Base-by-base conservation (phyloP, 1,284 basidiomycete genomes). In the Ganoderma multipileum region DNA sequence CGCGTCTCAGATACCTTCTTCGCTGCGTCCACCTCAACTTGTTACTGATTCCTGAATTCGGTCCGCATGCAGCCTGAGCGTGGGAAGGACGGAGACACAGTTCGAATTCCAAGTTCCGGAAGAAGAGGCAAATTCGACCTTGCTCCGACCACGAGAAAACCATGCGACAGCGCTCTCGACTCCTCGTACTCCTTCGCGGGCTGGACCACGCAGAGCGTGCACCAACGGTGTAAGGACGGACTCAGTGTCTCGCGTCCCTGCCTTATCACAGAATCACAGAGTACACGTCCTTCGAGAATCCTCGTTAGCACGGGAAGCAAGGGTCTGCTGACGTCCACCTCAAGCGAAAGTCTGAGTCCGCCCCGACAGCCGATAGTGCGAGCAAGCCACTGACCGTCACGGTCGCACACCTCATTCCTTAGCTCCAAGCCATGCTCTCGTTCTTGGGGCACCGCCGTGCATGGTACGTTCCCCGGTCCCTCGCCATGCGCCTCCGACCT, bases 361-460 rank as follows among this genome's bases (percentile, higher is more conserved):
- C 11, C 20, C 58, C 58, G 58, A 41, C 36, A 41, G 23, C 36
- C 58, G 38, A 41, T 60, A 41, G 39, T 39, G n/a, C 38, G 23
- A n/a, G 3, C 38, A 60, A n/a, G 36, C 57, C 57, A 55, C 16
- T 5, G 26, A 33, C 52, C 16, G 6, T 20, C 1, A 18, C 16
- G 16, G 28, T 7, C 14, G 28, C 28, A 33, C 52, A 30, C 26
- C 52, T 55, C 52, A 6, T 42, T 42, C 30, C 67, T 72, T 60
- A 47, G 16, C 39, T 62, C 50, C n/a, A 58, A 26, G 61, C 68
- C 61, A 75, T 79, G 71, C 72, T 79, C 67, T 76, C 76, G 11
- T 80, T 75, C 64, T 69, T 80, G 23, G 75, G 77, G 1, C 79
- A 81, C 68, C 72, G 76, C 59, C 75, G 74, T 42, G 75, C 79